Conservation (phyloP, 306 rosid species). For the Dryas drummondii region DNA sequence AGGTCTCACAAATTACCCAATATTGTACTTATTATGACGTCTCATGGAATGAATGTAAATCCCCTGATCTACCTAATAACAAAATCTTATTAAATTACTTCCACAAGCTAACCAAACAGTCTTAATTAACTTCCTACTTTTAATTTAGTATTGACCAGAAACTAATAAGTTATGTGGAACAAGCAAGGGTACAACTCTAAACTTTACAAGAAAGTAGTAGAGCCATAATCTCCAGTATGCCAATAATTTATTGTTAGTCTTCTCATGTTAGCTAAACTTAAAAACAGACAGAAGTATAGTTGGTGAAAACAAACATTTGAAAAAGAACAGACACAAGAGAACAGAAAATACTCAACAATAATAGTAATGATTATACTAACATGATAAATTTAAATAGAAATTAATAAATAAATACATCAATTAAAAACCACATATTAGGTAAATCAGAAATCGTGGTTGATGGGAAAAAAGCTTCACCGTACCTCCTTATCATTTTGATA, state of each 20-base stretch:
- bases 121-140: not conserved
- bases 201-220: not conserved
- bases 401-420: conserved; percentile 3
- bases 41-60: not conserved
- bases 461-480: conserved; percentile 17
- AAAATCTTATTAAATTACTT: not conserved
- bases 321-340: not conserved
- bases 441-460: conserved; percentile 16
- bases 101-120: not conserved
- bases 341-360: not conserved
- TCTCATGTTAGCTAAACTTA: not conserved
- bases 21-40: not conserved
- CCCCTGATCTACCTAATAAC: not conserved
- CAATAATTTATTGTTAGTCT: not conserved
- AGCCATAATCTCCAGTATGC: not conserved
- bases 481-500: conserved; percentile 99
- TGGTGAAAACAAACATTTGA: not conserved
- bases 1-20: not conserved
- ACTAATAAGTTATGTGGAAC: not conserved
- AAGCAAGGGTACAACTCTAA: not conserved
- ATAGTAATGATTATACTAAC: not conserved
- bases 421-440: not conserved
- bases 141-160: no score
- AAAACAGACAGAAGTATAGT: not conserved
- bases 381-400: not conserved